phyloP scores from a whole-genome alignment of 306 rosid genomes.

The Coriaria nepalensis region DNA sequence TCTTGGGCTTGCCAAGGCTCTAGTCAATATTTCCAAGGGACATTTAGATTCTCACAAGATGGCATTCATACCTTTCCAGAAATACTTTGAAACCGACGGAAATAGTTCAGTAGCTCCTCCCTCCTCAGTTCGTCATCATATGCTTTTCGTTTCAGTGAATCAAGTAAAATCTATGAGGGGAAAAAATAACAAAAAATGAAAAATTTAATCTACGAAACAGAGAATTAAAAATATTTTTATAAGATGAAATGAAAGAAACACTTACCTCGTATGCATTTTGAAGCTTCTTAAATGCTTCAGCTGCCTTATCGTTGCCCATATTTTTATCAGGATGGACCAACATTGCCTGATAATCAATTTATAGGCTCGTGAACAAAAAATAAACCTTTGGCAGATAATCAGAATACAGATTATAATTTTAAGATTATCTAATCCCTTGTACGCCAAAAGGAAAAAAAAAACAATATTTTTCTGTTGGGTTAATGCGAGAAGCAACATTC shows the following conservation, averaged over 20 bases:
- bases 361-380: slow-evolving; percentile 4
- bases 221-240: background rate
- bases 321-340: slow-evolving; percentile 99
- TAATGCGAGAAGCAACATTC: background rate
- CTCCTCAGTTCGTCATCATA: slow-evolving; percentile 91
- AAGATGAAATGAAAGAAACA: slow-evolving; percentile 7
- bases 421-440: too few species aligned
- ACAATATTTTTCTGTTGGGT: background rate
- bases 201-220: background rate
- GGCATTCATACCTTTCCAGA: slow-evolving; percentile 45
- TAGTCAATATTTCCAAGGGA: slow-evolving; percentile 1
- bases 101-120: slow-evolving; percentile 69
- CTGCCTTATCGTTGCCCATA: slow-evolving; percentile 97
- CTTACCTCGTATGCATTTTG: slow-evolving; percentile 96
- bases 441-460: too few species aligned
- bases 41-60: background rate
- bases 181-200: background rate
- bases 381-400: slow-evolving; percentile 16
- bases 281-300: slow-evolving; percentile 95
- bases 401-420: slow-evolving; percentile 1
- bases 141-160: slow-evolving; percentile 73
- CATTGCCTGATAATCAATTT: slow-evolving; percentile 66
- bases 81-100: slow-evolving; percentile 53
- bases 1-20: too few species aligned
- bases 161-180: slow-evolving; percentile 61